phyloP scores from a whole-genome alignment of 306 rosid species.

The Fagus crenata region DNA sequence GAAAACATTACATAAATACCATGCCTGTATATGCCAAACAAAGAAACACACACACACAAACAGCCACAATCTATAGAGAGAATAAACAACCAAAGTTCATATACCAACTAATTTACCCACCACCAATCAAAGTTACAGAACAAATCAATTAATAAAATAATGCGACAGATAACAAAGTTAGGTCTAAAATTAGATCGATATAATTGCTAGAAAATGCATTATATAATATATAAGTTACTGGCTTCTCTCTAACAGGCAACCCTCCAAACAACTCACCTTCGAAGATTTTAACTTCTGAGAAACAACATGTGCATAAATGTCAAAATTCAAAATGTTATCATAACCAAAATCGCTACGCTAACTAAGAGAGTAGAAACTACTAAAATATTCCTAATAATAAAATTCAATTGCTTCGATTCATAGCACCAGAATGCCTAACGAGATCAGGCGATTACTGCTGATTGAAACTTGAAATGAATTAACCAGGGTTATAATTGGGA shows the following conservation, averaged over 20 bases:
- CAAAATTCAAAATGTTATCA: background rate
- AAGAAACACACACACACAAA: too few species aligned
- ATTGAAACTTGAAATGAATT: too few species aligned
- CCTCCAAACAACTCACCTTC: background rate
- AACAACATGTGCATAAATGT: background rate
- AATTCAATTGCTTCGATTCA: too few species aligned
- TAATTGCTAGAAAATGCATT: background rate
- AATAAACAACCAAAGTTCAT: too few species aligned
- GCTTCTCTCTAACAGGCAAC: background rate
- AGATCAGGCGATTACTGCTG: background rate
- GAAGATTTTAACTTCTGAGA: background rate
- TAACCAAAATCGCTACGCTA: background rate
- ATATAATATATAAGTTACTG: background rate
- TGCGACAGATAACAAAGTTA: background rate
- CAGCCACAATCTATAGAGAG: too few species aligned
- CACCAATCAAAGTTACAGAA: background rate
- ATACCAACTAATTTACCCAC: background rate
- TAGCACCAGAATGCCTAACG: background rate
- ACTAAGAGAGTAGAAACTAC: background rate
- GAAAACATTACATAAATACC: too few species aligned
- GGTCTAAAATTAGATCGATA: background rate
- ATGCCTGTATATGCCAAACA: too few species aligned
- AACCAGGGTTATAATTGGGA: too few species aligned
- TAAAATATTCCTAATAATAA: background rate
- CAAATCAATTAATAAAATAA: background rate